These are phyloP conservation scores for Eucalyptus erythrocorys DNA, from an alignment of 345 rosid genomes.

Conservation along the genomic window DNA sequence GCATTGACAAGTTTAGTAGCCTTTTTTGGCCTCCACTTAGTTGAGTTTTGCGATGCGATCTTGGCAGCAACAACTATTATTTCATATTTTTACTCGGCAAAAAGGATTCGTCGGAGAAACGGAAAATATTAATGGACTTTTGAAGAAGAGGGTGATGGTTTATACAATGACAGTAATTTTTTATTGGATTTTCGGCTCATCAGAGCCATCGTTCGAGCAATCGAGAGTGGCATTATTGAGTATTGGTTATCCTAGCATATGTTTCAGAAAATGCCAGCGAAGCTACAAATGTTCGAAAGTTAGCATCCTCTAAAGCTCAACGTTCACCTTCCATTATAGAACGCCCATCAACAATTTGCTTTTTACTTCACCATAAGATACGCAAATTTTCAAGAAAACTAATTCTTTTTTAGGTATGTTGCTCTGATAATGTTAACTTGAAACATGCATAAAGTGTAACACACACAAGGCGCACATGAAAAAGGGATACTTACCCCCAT, in stretches of 20 bases:
- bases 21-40: background rate
- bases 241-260: background rate
- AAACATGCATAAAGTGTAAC: too few species aligned
- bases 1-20: background rate
- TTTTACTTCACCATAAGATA: background rate
- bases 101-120: background rate
- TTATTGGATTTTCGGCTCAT: background rate
- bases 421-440: background rate
- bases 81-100: background rate
- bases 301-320: background rate
- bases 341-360: background rate
- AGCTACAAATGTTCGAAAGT: background rate
- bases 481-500: too few species aligned
- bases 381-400: background rate
- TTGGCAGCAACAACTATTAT: background rate
- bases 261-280: background rate
- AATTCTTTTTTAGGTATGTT: background rate
- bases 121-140: background rate
- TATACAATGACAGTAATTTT: background rate
- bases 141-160: background rate
- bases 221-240: background rate
- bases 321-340: background rate
- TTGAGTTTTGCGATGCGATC: background rate
- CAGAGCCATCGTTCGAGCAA: background rate
- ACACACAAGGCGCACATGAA: background rate